Percentiles rank a stretch among this genome's conserved stretches.
phyloP scores from a whole-genome alignment of 106 monocot species.

The Hemerocallis citrina region DNA sequence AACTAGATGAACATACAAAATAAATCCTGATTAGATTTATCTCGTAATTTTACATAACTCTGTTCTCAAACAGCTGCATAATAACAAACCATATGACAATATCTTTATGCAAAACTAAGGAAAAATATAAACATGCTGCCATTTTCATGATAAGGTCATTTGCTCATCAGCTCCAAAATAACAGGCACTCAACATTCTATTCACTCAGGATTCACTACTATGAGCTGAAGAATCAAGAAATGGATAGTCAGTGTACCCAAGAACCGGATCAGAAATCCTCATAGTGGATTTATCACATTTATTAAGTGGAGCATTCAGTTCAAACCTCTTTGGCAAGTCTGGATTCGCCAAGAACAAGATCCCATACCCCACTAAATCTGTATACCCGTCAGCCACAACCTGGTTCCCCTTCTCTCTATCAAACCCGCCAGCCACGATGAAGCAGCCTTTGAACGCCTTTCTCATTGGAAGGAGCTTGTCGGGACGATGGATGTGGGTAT shows the following conservation, averaged over 20 bases:
- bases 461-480: slow-evolving; percentile 17
- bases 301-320: slow-evolving; percentile 36
- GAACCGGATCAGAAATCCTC: slow-evolving; percentile 30
- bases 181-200: no score
- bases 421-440: slow-evolving; percentile 37
- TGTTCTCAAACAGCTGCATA: no score
- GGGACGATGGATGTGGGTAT: slow-evolving; percentile 5
- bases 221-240: slow-evolving; percentile 23
- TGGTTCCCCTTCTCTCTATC: slow-evolving; percentile 37
- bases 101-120: no score
- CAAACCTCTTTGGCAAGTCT: slow-evolving; percentile 33
- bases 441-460: slow-evolving; percentile 30
- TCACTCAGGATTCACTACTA: no score
- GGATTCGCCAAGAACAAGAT: slow-evolving; percentile 45
- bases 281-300: slow-evolving; percentile 30
- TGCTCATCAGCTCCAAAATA: no score
- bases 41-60: no score
- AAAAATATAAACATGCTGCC: no score
- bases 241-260: slow-evolving; percentile 50
- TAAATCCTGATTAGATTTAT: no score
- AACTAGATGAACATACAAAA: no score
- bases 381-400: slow-evolving; percentile 16
- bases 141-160: no score
- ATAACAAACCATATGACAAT: no score
- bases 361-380: slow-evolving; percentile 40